Percentiles rank a stretch among this genome's conserved stretches.
These are phyloP conservation scores for Plectosphaerella cucumerina DNA, from an alignment of 2,329 filamentous ascomycete genomes.

Conservation along the genomic window DNA sequence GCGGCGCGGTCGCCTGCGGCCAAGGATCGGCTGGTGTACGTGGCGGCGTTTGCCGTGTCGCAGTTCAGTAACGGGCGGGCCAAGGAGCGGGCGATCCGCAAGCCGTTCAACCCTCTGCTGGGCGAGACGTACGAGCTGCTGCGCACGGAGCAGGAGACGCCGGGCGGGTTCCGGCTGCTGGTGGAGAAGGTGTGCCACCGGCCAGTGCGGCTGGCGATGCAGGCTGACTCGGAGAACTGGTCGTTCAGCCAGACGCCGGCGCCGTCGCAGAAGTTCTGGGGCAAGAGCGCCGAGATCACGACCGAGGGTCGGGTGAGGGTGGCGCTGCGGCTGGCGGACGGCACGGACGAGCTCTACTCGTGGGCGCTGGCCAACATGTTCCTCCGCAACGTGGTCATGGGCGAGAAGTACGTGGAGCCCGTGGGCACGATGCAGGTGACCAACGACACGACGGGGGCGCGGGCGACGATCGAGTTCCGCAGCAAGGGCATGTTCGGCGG, in stretches of 20 bases:
- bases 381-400: conserved; percentile 91
- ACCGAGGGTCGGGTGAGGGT: conserved; percentile 85
- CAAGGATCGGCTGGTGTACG: conserved; percentile 72
- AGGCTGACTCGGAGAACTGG: conserved; percentile 84
- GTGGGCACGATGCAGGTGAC: conserved; percentile 83
- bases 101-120: conserved; percentile 95
- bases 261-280: conserved; percentile 97
- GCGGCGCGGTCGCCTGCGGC: conserved; percentile 60
- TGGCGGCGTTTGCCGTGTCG: conserved; percentile 88
- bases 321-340: conserved; percentile 61
- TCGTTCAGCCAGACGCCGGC: conserved; percentile 82
- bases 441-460: conserved; percentile 80
- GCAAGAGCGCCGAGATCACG: conserved; percentile 90
- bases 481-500: conserved; percentile 96
- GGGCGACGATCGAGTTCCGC: conserved; percentile 86
- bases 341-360: conserved; percentile 75
- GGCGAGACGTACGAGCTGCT: conserved; percentile 95
- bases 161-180: conserved; percentile 79
- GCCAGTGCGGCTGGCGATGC: conserved; percentile 87
- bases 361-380: conserved; percentile 89
- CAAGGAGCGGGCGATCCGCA: conserved; percentile 88
- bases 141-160: conserved; percentile 69
- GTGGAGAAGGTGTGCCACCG: conserved; percentile 94
- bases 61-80: conserved; percentile 76
- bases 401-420: conserved; percentile 96